Evolutionary conservation across 1,284 basidiomycete species (phyloP), one percentile per base, ranked within the genome.

Genomic region (Melampsora americana): DNA sequence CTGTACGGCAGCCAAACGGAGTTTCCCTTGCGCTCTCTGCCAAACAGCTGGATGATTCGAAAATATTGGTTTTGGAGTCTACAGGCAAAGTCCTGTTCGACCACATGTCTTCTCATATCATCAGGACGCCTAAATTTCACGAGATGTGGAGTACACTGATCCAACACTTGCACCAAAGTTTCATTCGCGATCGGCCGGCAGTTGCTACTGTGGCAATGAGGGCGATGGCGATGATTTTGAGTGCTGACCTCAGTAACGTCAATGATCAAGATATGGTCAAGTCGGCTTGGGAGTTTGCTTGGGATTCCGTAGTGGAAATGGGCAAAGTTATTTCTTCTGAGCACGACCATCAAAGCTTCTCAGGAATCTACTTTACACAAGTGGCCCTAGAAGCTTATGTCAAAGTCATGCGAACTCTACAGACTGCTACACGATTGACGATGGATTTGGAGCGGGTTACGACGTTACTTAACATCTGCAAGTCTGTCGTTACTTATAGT

Each of bases 301-400:
- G 46, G 77, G 61, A 50, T 32, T 61, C 30, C 11, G 62, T 60
- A n/a, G 78, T 79, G 30, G 72, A 78, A 35, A 66, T 66, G 56
- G 78, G 79, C 60, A 48, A 78, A 12, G 77, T 79, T 50, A 77
- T 68, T 1, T 73, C 59, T 26, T 26, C 79, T 0, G 69, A 79
- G 16, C 78, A 84, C 50, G 86, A 89, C 0, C 53, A 67, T 6
- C 42, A 53, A 16, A 30, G 53, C 20, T 46, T 28, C 20, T 20
- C 26, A 20, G 48, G 65, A 9, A 44, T 56, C 28, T 76, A 76
- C 50, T 92, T 93, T 81, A 93, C 92, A 1, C 95, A 98, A 81
- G 91, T 92, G 79, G 92, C 90, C 80, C 85, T 97, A 50, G 87
- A 93, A 56, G 90, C 90, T 0, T 90, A 89, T 79, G 86, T 93